phyloP scores from a whole-genome alignment of 2,329 filamentous ascomycete species.

The Nectriaceae sp. region DNA sequence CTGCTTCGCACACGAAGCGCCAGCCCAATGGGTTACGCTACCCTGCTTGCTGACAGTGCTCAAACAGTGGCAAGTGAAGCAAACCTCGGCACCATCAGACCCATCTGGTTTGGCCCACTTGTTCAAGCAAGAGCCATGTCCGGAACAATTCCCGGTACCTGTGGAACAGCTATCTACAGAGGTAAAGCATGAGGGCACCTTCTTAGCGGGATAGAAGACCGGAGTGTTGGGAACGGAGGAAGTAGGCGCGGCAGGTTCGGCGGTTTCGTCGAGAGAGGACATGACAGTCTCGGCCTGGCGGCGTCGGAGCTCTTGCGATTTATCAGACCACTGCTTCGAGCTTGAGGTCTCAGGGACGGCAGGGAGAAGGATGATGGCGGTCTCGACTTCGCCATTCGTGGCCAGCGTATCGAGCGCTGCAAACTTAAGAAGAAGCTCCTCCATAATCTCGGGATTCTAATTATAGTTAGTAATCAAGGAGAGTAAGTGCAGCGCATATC shows the following conservation, averaged over 20 bases:
- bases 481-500: not conserved
- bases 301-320: conserved; percentile 46
- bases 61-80: conserved; percentile 79
- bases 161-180: conserved; percentile 68
- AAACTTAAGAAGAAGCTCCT: conserved; percentile 46
- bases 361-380: conserved; percentile 57
- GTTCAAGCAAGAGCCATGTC: conserved; percentile 75
- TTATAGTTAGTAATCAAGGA: conserved; percentile 20
- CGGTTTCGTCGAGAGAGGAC: conserved; percentile 34
- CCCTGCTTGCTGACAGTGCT: conserved; percentile 57
- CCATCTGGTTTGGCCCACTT: conserved; percentile 56
- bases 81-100: conserved; percentile 47
- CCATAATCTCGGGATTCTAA: conserved; percentile 44
- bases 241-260: conserved; percentile 24
- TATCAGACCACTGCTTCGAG: conserved; percentile 42
- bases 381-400: conserved; percentile 54
- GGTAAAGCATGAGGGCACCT: conserved; percentile 73
- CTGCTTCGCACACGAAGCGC: conserved; percentile 84
- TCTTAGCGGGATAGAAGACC: conserved; percentile 38
- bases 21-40: conserved; percentile 77
- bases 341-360: conserved; percentile 41
- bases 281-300: conserved; percentile 53
- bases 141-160: conserved; percentile 76
- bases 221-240: conserved; percentile 30
- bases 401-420: conserved; percentile 48